These are phyloP conservation scores for Phytophthora constricta DNA, from an alignment of 352 stramenopile genomes.

Conservation along the genomic window DNA sequence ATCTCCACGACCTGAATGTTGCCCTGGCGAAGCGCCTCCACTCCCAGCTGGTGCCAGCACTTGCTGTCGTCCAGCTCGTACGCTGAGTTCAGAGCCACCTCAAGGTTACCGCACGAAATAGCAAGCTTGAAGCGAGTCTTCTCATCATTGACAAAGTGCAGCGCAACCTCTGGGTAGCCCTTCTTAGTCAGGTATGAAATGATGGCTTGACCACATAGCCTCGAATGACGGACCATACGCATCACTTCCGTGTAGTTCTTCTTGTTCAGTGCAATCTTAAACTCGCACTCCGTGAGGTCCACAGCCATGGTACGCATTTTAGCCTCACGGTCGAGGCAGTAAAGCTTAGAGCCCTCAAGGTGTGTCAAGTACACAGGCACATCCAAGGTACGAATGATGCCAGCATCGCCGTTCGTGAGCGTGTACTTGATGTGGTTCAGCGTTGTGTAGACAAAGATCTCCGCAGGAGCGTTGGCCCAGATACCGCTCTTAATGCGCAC, in stretches of 20 bases:
- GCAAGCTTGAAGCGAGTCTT: constrained; percentile 98
- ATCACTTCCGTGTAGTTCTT: constrained; percentile 99
- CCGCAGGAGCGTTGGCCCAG: constrained; percentile 90
- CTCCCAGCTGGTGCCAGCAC: constrained; percentile 97
- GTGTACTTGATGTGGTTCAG: constrained; percentile 96
- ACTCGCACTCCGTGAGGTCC: constrained; percentile 98
- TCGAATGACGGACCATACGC: constrained; percentile 97
- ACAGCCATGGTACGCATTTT: constrained; percentile 97
- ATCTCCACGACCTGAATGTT: constrained; percentile 99
- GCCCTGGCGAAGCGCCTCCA: constrained; percentile 97
- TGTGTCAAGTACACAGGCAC: constrained; percentile 98
- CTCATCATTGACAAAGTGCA: constrained; percentile 99
- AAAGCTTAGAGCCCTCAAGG: constrained; percentile 94
- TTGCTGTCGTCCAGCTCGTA: constrained; percentile 96
- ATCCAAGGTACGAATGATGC: constrained; percentile 98
- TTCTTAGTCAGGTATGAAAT: constrained; percentile 99
- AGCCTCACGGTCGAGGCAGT: constrained; percentile 97
- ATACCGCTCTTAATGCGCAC: constrained; percentile 95
- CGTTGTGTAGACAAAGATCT: constrained; percentile 99
- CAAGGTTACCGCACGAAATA: constrained; percentile 99
- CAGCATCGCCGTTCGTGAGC: constrained; percentile 94
- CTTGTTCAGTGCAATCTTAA: constrained; percentile 96
- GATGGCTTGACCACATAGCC: constrained; percentile 98
- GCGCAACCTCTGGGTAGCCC: constrained; percentile 99
- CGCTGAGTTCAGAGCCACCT: constrained; percentile 97